Conservation (phyloP, 2,329 filamentous ascomycete species). For the Cordyceps cateniannulata region DNA sequence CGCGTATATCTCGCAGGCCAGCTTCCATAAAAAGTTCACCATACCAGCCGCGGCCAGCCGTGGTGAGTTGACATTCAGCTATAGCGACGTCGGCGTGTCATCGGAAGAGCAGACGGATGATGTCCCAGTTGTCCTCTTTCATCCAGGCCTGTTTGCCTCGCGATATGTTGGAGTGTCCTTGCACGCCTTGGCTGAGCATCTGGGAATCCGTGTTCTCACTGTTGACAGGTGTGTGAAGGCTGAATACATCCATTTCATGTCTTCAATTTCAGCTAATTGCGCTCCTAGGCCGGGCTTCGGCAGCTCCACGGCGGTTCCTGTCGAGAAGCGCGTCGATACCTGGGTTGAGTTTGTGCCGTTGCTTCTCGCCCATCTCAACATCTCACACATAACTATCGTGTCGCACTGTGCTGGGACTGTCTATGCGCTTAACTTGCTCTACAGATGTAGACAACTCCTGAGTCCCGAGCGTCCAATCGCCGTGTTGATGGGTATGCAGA, state of each 20-base stretch:
- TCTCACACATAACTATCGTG: constrained; percentile 24
- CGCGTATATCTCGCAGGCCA: constrained; percentile 18
- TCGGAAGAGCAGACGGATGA: not conserved
- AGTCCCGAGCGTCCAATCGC: constrained; percentile 18
- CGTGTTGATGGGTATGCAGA: constrained; percentile 16
- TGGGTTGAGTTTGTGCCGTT: constrained; percentile 26
- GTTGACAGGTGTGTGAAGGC: constrained; percentile 21
- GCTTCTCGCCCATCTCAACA: constrained; percentile 27
- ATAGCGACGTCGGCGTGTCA: constrained; percentile 22
- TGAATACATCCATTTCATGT: not conserved
- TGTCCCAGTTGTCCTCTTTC: constrained; percentile 22
- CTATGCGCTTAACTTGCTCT: constrained; percentile 25
- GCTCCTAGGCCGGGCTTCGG: constrained; percentile 22
- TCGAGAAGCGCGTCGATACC: constrained; percentile 16
- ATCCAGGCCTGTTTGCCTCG: constrained; percentile 24
- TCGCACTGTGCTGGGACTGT: constrained; percentile 27
- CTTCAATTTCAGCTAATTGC: constrained; percentile 16
- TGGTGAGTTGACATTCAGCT: constrained; percentile 20
- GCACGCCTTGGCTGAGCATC: constrained; percentile 24
- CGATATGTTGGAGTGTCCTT: constrained; percentile 24
- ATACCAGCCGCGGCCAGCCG: constrained; percentile 18
- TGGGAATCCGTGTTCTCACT: constrained; percentile 26
- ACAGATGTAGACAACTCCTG: constrained; percentile 22
- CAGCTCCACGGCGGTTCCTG: constrained; percentile 17
- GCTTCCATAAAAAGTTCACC: constrained; percentile 23